phyloP scores from a whole-genome alignment of 257 asterid genomes.

The Solanum medicagineum region DNA sequence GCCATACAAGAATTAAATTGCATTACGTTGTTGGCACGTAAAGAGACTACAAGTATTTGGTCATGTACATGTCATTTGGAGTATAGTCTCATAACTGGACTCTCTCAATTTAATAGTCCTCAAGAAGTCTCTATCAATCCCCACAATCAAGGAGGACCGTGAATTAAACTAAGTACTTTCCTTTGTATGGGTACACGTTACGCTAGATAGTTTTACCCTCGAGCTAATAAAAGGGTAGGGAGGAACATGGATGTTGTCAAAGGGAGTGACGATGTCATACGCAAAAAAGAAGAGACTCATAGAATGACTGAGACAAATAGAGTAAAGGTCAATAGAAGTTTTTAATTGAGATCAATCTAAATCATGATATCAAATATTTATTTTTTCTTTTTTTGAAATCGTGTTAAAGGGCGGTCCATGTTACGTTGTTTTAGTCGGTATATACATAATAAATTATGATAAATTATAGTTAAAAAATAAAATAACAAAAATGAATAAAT shows the following conservation, averaged over 20 bases:
- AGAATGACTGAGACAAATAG: too few relatives aligned
- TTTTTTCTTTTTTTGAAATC: too few relatives aligned
- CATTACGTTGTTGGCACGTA: not conserved
- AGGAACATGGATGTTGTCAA: too few relatives aligned
- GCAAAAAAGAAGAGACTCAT: too few relatives aligned
- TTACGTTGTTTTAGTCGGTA: too few relatives aligned
- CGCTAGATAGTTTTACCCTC: not conserved
- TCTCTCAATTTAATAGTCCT: not conserved
- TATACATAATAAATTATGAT: too few relatives aligned
- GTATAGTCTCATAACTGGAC: not conserved
- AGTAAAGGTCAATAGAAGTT: not conserved
- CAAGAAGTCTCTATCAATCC: not conserved
- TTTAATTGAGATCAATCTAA: not conserved
- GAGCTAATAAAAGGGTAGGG: not conserved
- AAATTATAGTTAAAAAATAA: too few relatives aligned
- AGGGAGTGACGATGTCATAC: too few relatives aligned
- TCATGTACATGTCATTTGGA: not conserved
- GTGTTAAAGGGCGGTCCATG: not conserved
- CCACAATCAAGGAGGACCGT: not conserved
- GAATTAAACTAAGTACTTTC: not conserved
- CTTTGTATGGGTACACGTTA: not conserved
- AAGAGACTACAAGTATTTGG: not conserved
- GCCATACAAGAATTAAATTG: not conserved
- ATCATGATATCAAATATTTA: not conserved
- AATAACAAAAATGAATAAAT: too few relatives aligned